Evolutionary conservation across 805 yeast species (phyloP).

Genomic region (Sungouiozyma intestinalis): DNA sequence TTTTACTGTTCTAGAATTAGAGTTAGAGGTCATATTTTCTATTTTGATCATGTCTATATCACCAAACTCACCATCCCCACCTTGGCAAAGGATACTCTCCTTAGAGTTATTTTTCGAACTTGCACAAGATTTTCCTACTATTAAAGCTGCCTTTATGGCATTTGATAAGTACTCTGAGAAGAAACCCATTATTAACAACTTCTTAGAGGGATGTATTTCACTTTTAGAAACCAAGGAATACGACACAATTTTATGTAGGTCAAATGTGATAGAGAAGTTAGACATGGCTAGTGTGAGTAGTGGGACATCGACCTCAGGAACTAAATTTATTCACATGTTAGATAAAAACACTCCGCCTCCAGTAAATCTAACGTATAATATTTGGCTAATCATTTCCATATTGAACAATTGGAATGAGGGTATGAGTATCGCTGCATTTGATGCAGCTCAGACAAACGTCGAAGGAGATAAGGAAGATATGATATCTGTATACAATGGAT

Average conservation of each 20-base stretch:
- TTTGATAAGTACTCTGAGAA: conserved; percentile 52
- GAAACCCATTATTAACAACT: conserved; percentile 49
- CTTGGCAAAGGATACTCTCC: conserved; percentile 68
- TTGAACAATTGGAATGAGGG: conserved; percentile 56
- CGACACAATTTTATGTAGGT: conserved; percentile 26
- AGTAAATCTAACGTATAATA: conserved; percentile 50
- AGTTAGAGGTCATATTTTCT: conserved; percentile 72
- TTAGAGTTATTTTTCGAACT: conserved; percentile 61
- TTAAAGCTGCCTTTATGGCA: conserved; percentile 43
- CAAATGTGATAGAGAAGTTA: conserved; percentile 25
- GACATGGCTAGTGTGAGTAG: conserved; percentile 32
- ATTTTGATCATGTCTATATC: conserved; percentile 64
- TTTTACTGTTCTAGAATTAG: conserved; percentile 53
- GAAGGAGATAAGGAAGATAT: conserved; percentile 9
- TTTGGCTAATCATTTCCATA: conserved; percentile 46
- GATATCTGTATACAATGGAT: conserved; percentile 25
- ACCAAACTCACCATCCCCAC: conserved; percentile 40
- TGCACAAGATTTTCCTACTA: conserved; percentile 43
- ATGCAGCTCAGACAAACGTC: conserved; percentile 34
- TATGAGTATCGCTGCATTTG: conserved; percentile 25
- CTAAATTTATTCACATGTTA: conserved; percentile 58
- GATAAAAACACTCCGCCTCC: conserved; percentile 75
- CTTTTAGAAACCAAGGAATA: conserved; percentile 27
- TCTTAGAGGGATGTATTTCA: conserved; percentile 35
- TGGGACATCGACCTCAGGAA: conserved; percentile 37